phyloP scores from a whole-genome alignment of 2,329 filamentous ascomycete genomes.

The Basipetospora chlamydospora region DNA sequence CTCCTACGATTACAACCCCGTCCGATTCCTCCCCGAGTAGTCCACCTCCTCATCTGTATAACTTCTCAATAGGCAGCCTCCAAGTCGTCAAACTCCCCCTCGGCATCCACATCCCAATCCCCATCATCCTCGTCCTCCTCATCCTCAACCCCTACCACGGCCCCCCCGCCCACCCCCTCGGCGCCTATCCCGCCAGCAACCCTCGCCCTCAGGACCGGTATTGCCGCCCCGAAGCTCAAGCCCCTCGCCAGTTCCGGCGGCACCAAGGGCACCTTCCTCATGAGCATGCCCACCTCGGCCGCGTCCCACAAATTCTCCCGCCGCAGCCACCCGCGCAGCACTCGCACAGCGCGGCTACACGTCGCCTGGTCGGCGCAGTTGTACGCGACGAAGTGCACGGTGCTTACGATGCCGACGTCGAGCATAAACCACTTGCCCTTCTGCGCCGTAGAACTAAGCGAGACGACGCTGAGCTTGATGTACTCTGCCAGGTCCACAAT shows the following conservation, averaged over 20 bases:
- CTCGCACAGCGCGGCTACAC: background rate
- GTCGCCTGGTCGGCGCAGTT: background rate
- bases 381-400: constrained; percentile 1
- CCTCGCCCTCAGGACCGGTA: too few species aligned
- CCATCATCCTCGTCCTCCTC: too few species aligned
- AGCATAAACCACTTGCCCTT: background rate
- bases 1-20: too few species aligned
- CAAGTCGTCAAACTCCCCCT: too few species aligned
- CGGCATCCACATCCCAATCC: too few species aligned
- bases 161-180: too few species aligned
- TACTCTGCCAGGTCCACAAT: background rate
- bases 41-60: too few species aligned
- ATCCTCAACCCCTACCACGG: too few species aligned
- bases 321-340: constrained; percentile 3
- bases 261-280: background rate
- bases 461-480: background rate
- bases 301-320: constrained; percentile 5
- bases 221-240: background rate
- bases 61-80: too few species aligned
- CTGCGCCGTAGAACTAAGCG: background rate
- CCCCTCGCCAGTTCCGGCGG: background rate
- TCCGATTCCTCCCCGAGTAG: too few species aligned
- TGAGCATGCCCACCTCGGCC: constrained; percentile 1
- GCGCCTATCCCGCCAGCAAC: too few species aligned
- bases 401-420: constrained; percentile 2